These are phyloP conservation scores for Syzygium syzygioides DNA, from an alignment of 441 rosid genomes.

Conservation along the genomic window DNA sequence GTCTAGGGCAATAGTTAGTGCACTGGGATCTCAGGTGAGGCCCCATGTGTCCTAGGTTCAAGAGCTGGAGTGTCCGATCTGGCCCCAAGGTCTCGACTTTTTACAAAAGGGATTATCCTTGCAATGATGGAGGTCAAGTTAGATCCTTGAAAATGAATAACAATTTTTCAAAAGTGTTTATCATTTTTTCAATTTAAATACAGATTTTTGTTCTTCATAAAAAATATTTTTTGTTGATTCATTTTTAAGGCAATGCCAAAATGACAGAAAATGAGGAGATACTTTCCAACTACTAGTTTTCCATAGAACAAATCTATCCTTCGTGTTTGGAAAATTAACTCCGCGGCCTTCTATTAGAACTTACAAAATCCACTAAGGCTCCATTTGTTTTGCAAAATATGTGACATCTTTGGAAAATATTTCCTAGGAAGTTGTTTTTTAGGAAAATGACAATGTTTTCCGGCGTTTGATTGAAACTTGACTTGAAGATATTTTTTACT, in stretches of 20 bases:
- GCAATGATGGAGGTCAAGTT: not conserved
- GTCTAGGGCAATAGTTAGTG: not conserved
- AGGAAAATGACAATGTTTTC: too few relatives aligned
- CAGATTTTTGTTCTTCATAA: not conserved
- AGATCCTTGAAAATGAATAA: not conserved
- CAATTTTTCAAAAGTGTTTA: not conserved
- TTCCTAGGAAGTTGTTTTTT: too few relatives aligned
- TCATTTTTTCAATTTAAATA: not conserved
- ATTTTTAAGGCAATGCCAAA: not conserved
- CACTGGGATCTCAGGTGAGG: not conserved
- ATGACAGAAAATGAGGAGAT: not conserved
- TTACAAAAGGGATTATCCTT: not conserved
- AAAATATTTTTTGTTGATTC: not conserved
- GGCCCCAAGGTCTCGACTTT: not conserved
- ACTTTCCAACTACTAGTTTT: not conserved
- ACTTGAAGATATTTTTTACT: too few relatives aligned
- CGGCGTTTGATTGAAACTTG: too few relatives aligned
- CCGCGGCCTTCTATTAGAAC: too few relatives aligned
- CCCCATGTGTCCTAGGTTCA: not conserved
- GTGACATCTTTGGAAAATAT: too few relatives aligned
- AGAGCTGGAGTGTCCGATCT: not conserved
- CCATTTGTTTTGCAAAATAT: too few relatives aligned
- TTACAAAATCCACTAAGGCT: too few relatives aligned
- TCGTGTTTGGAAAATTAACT: too few relatives aligned
- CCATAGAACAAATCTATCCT: too few relatives aligned